Evolutionary conservation across 2,329 filamentous ascomycete genomes (phyloP), one percentile per base, ranked within the genome.

Genomic region (Aspergillus unguis): DNA sequence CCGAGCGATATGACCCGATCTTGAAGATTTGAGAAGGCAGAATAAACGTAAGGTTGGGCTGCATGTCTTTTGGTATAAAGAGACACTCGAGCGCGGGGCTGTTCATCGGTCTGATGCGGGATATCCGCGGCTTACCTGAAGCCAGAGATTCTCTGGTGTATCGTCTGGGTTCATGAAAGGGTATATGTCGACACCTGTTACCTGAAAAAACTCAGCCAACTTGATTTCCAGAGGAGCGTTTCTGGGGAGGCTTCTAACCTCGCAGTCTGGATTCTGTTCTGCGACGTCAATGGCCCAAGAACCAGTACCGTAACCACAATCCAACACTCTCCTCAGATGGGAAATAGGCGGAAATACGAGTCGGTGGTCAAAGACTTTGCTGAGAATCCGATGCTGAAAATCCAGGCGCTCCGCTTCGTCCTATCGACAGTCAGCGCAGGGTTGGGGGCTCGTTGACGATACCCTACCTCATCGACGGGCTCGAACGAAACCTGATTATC

Each of bases 271-370:
- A 70, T 85, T 75, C 56, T 80, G 74, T 63, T 82, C 79, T 43
- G 87, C 87, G 48, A 87, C 84, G 26, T 86, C 85, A 32, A 82
- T 72, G 25, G 86, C 85, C 87, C 87, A 91, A 44, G 82, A 77
- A 37, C 79, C 86, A n/a, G 83, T 78, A 37, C 87, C 87, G 68
- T 83, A 87, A 0, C 87, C 87, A 61, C 86, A 90, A 53, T 91
- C 87, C 28, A 91, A 76, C 38, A 90, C 79, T 62, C 79, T 80
- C 59, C 75, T 73, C 26, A 81, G 80, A 28, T 76, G 73, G 41
- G 67, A 71, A 44, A 89, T 73, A 5, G 85, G 85, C n/a, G 87
- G 85, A 55, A 90, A 88, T 62, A 90, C 80, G 27, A 88, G 74
- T 58, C 83, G 79, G 53, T 80, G 74, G 58, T 90, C 85, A 65